phyloP scores from a whole-genome alignment of 1,284 basidiomycete species.

The Apiotrichum laibachii region DNA sequence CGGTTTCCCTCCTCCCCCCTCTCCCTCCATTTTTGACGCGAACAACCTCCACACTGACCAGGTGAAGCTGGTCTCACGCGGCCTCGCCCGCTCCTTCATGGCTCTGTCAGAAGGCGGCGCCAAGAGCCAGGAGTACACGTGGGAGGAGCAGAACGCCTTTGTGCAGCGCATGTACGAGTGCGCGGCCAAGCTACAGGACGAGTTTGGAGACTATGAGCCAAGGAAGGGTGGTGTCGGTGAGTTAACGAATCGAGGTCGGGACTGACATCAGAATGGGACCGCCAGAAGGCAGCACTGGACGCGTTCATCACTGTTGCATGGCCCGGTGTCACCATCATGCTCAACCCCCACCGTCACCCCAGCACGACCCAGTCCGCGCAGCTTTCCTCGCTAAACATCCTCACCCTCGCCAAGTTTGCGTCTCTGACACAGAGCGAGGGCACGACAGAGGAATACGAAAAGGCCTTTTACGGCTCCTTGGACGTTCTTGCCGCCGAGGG shows the following conservation, averaged over 20 bases:
- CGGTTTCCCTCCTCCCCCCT: conserved; percentile 4
- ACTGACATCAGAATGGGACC: conserved; percentile 22
- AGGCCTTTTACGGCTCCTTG: conserved; percentile 32
- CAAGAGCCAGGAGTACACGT: conserved; percentile 17
- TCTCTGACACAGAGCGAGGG: conserved; percentile 19
- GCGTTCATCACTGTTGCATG: conserved; percentile 25
- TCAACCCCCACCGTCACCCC: conserved; percentile 10
- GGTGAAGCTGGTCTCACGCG: conserved; percentile 13
- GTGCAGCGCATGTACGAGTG: conserved; percentile 19
- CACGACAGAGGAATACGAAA: conserved; percentile 28
- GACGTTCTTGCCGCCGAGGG: conserved; percentile 30
- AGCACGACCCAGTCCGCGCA: conserved; percentile 3
- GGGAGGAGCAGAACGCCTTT: conserved; percentile 23
- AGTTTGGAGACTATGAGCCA: conserved; percentile 1
- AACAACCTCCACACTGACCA: neutral
- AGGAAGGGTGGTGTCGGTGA: conserved; percentile 8
- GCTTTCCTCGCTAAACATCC: conserved; percentile 21
- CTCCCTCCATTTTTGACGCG: neutral
- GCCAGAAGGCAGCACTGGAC: conserved; percentile 26
- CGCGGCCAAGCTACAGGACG: conserved; percentile 3
- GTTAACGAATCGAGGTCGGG: neutral
- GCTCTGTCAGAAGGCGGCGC: conserved; percentile 25
- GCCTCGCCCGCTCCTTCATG: conserved; percentile 18
- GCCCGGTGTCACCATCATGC: conserved; percentile 27
- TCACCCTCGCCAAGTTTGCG: conserved; percentile 27